phyloP scores from a whole-genome alignment of 2,329 filamentous ascomycete species.

The Aspergillus pseudoterreus region DNA sequence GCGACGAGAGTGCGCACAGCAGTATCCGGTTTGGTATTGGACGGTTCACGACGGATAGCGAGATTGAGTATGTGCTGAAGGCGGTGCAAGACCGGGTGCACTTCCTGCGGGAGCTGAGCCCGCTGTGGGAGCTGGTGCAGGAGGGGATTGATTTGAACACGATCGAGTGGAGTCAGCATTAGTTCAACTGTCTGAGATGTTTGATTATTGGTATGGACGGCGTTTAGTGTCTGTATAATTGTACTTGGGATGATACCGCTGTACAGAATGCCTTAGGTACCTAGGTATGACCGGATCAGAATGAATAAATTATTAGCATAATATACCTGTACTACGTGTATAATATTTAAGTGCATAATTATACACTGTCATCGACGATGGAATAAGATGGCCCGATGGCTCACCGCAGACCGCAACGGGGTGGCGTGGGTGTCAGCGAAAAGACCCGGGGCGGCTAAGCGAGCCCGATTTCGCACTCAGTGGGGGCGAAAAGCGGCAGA shows the following conservation, averaged over 20 bases:
- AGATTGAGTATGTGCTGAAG: slow-evolving; percentile 97
- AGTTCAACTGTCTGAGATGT: slow-evolving; percentile 5
- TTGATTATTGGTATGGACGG: slow-evolving; percentile 1
- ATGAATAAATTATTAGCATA: too few species aligned
- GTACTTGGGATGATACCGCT: too few species aligned
- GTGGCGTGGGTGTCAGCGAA: slow-evolving; percentile 28
- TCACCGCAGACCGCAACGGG: slow-evolving; percentile 22
- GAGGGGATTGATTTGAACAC: slow-evolving; percentile 93
- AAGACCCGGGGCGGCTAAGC: slow-evolving; percentile 9
- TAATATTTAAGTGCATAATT: too few species aligned
- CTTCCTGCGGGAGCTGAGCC: slow-evolving; percentile 91
- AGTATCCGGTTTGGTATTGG: slow-evolving; percentile 98
- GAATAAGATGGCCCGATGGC: background rate
- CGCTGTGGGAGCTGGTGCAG: slow-evolving; percentile 95
- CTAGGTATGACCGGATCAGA: too few species aligned
- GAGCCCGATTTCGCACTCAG: slow-evolving; percentile 15
- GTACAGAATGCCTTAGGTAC: too few species aligned
- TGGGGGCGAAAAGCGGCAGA: slow-evolving; percentile 5
- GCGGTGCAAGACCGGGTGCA: slow-evolving; percentile 86
- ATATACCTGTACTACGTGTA: too few species aligned
- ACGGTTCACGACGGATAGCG: slow-evolving; percentile 87
- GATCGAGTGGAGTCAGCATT: slow-evolving; percentile 96
- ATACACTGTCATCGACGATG: background rate
- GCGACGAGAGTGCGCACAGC: slow-evolving; percentile 95
- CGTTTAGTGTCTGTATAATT: too few species aligned